Percentiles rank a stretch among this genome's conserved stretches.
phyloP scores from a whole-genome alignment of 352 stramenopile species.

The Globisporangium abappressorium region DNA sequence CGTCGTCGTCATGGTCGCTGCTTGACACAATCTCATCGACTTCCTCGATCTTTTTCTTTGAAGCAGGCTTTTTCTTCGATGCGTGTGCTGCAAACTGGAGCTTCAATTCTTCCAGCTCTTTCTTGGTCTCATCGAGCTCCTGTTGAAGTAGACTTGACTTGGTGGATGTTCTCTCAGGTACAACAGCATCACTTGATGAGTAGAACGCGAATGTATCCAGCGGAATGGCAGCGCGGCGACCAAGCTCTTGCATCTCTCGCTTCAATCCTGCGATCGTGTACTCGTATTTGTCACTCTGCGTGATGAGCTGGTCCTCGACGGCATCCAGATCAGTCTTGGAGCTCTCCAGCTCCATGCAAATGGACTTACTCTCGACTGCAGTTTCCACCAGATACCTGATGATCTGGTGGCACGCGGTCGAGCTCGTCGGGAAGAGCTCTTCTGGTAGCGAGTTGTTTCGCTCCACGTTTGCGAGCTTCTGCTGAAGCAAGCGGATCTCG shows the following conservation, averaged over 20 bases:
- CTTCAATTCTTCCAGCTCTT: slow-evolving; percentile 22
- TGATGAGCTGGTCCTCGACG: slow-evolving; percentile 29
- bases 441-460: slow-evolving; percentile 38
- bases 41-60: slow-evolving; percentile 34
- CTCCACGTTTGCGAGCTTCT: slow-evolving; percentile 54
- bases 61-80: slow-evolving; percentile 31
- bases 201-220: slow-evolving; percentile 5
- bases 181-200: slow-evolving; percentile 5
- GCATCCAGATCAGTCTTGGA: slow-evolving; percentile 30
- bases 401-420: slow-evolving; percentile 44
- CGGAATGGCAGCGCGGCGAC: slow-evolving; percentile 9
- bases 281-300: slow-evolving; percentile 25
- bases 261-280: slow-evolving; percentile 23
- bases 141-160: slow-evolving; percentile 11
- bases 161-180: not conserved
- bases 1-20: slow-evolving; percentile 43
- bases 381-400: slow-evolving; percentile 50
- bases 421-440: slow-evolving; percentile 39
- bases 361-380: slow-evolving; percentile 35
- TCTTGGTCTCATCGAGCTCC: slow-evolving; percentile 24
- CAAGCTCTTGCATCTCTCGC: slow-evolving; percentile 23
- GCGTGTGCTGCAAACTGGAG: slow-evolving; percentile 17
- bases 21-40: slow-evolving; percentile 50
- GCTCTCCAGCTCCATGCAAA: slow-evolving; percentile 34
- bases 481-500: slow-evolving; percentile 60